A percentile compares a stretch with the other conserved stretches of the same genome.
These are phyloP conservation scores for Aureobasidium mangrovei DNA, from an alignment of 2,329 filamentous ascomycete species.

Conservation along the genomic window DNA sequence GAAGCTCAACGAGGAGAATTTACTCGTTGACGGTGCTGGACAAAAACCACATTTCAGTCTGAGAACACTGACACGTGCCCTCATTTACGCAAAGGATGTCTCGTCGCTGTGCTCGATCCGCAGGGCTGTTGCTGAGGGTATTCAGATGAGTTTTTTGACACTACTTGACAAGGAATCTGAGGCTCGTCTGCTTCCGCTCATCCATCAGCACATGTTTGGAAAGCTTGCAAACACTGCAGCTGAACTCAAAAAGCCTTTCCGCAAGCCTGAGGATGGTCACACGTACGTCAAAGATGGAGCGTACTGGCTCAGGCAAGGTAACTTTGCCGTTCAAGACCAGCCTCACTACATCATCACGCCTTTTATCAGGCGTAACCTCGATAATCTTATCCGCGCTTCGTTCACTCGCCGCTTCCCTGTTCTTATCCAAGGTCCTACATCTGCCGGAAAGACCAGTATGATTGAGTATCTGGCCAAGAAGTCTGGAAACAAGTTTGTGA, in stretches of 20 bases:
- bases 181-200: constrained; percentile 64
- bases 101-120: constrained; percentile 75
- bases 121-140: constrained; percentile 84
- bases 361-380: constrained; percentile 87
- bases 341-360: constrained; percentile 92
- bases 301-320: constrained; percentile 71
- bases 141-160: constrained; percentile 96
- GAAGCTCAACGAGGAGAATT: constrained; percentile 67
- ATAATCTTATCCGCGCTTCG: constrained; percentile 87
- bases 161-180: constrained; percentile 78
- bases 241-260: constrained; percentile 69
- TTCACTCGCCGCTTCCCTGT: constrained; percentile 90
- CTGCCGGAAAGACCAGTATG: constrained; percentile 98
- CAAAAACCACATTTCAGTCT: constrained; percentile 97
- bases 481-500: constrained; percentile 92
- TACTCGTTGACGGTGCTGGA: constrained; percentile 86
- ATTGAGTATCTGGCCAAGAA: constrained; percentile 96
- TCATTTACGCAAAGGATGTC: constrained; percentile 82
- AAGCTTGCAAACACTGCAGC: constrained; percentile 60
- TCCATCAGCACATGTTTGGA: constrained; percentile 70
- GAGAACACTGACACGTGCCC: constrained; percentile 78
- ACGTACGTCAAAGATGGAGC: constrained; percentile 57
- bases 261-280: constrained; percentile 65
- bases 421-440: constrained; percentile 91
- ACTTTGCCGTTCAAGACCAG: constrained; percentile 57